A percentile compares a stretch with the other conserved stretches of the same genome.
These are phyloP conservation scores for Petunia hybrid DNA, from an alignment of 305 asterid genomes.

Conservation along the genomic window DNA sequence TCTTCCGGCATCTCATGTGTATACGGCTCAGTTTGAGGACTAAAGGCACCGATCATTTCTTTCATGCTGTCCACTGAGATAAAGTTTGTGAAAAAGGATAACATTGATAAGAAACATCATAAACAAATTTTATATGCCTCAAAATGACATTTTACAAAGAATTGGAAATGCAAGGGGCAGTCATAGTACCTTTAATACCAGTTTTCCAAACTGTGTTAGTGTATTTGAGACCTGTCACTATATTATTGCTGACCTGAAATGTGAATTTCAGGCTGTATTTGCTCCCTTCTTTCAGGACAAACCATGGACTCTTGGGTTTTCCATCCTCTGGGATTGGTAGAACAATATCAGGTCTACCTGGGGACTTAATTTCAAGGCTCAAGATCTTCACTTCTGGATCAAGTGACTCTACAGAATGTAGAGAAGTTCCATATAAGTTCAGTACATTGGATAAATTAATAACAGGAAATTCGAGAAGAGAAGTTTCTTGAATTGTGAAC, in stretches of 20 bases:
- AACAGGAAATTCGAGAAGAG: background rate
- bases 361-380: conserved; percentile 60
- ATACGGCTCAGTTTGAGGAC: conserved; percentile 80
- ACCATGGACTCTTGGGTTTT: conserved; percentile 63
- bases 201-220: conserved; percentile 71
- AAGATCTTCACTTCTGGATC: conserved; percentile 66
- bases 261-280: conserved; percentile 53
- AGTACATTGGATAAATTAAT: background rate
- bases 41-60: conserved; percentile 88
- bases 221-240: conserved; percentile 64
- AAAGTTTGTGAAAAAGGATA: background rate
- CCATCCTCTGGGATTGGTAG: conserved; percentile 61
- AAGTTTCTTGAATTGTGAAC: conserved; percentile 16
- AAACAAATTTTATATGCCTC: background rate
- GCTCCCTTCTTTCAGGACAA: conserved; percentile 67
- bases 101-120: background rate
- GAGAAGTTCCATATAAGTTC: no score
- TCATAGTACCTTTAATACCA: conserved; percentile 52
- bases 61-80: conserved; percentile 73
- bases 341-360: conserved; percentile 54
- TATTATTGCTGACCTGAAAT: conserved; percentile 59
- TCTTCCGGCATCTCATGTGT: conserved; percentile 85
- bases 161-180: background rate
- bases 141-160: background rate
- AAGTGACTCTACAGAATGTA: conserved; percentile 57